A percentile compares a stretch with the other conserved stretches of the same genome.
These are phyloP conservation scores for Phytophthora podocarpi DNA, from an alignment of 352 stramenopile species.

Conservation along the genomic window DNA sequence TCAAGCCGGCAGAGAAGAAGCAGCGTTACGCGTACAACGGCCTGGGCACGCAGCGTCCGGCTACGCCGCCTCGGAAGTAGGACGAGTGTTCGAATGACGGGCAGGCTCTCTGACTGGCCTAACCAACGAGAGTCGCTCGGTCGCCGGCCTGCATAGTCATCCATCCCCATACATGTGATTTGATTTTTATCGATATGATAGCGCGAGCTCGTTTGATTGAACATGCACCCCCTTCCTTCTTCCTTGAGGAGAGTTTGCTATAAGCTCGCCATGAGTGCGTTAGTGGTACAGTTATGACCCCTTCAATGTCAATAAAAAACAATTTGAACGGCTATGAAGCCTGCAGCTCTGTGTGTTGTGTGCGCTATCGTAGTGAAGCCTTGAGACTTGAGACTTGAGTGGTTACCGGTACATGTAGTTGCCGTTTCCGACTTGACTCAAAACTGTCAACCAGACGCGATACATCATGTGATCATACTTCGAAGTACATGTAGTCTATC, in stretches of 20 bases:
- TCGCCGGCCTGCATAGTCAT: slow-evolving; percentile 33
- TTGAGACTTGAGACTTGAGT: too few relatives aligned
- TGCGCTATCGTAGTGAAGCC: too few relatives aligned
- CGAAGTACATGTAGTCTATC: too few relatives aligned
- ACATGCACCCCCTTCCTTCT: slow-evolving; percentile 24
- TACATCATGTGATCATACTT: too few relatives aligned
- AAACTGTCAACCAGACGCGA: not conserved
- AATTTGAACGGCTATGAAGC: too few relatives aligned
- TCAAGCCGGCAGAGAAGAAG: slow-evolving; percentile 85
- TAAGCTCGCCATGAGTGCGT: too few relatives aligned
- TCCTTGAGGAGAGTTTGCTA: not conserved
- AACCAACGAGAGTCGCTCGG: slow-evolving; percentile 15
- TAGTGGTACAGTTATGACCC: not conserved
- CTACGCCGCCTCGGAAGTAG: slow-evolving; percentile 65
- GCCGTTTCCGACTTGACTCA: too few relatives aligned
- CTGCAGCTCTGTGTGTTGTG: too few relatives aligned
- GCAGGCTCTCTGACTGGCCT: slow-evolving; percentile 12
- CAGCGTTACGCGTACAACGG: slow-evolving; percentile 77
- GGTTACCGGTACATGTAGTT: too few relatives aligned
- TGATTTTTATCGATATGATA: slow-evolving; percentile 48
- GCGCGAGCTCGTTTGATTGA: slow-evolving; percentile 32
- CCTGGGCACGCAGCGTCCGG: slow-evolving; percentile 60
- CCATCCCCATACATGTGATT: slow-evolving; percentile 43
- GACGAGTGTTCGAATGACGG: slow-evolving; percentile 15
- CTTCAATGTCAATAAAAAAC: slow-evolving; percentile 12